Evolutionary conservation across 441 rosid species (phyloP).

Genomic region (Eruca vesicaria): DNA sequence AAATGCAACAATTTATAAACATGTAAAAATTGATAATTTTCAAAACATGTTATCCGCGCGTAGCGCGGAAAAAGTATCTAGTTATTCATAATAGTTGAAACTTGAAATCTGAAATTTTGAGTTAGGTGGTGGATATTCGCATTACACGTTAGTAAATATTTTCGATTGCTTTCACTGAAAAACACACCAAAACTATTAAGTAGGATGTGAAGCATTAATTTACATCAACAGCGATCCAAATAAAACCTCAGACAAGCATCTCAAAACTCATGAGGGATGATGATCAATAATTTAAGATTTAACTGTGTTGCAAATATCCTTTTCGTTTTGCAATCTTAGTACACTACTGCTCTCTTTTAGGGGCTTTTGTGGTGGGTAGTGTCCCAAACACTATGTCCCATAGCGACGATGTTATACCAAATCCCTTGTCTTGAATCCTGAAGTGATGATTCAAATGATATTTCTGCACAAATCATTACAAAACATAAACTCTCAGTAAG

Average conservation of each 20-base stretch:
- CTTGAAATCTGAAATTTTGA: no score
- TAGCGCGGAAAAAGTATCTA: no score
- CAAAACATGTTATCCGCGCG: no score
- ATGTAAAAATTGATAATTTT: no score
- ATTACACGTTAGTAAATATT: neutral
- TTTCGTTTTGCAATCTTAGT: neutral
- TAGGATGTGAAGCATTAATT: slow-evolving; percentile 19
- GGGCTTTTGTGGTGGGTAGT: slow-evolving; percentile 54
- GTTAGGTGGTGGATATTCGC: no score
- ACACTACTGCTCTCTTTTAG: slow-evolving; percentile 43
- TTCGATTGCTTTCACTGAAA: neutral
- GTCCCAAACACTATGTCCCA: slow-evolving; percentile 95
- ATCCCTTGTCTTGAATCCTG: slow-evolving; percentile 82
- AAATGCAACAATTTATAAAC: no score
- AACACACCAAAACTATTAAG: neutral
- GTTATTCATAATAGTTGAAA: no score
- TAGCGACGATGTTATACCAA: slow-evolving; percentile 82
- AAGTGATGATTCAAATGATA: slow-evolving; percentile 98
- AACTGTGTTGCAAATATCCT: neutral
- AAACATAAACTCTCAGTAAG: neutral
- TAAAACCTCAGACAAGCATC: slow-evolving; percentile 16
- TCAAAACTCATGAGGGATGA: slow-evolving; percentile 24
- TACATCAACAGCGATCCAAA: slow-evolving; percentile 28
- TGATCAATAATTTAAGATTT: neutral
- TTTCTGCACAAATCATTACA: slow-evolving; percentile 50